phyloP scores from a whole-genome alignment of 2,329 filamentous ascomycete species.

The Alternaria viburni region DNA sequence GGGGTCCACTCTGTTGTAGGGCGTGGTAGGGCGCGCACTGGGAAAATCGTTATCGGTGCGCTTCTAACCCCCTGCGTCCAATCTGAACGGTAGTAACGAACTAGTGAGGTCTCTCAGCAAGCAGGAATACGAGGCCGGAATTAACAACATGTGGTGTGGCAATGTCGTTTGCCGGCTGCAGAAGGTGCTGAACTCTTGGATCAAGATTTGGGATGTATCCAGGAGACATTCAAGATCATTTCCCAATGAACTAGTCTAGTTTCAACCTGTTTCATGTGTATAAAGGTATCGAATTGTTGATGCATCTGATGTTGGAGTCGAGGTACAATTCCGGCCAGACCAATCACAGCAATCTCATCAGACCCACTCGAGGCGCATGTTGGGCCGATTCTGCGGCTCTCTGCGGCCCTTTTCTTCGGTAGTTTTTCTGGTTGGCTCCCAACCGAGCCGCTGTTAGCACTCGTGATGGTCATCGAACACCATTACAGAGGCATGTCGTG shows the following conservation, averaged over 20 bases:
- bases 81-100: not conserved
- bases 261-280: not conserved
- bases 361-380: not conserved
- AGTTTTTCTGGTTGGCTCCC: slow-evolving; percentile 15
- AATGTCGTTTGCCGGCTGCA: not conserved
- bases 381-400: slow-evolving; percentile 10
- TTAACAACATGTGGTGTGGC: not conserved
- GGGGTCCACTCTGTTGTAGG: not conserved
- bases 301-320: not conserved
- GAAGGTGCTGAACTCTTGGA: not conserved
- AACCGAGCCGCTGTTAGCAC: slow-evolving; percentile 2
- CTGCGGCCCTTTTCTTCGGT: slow-evolving; percentile 8
- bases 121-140: slow-evolving; percentile 7
- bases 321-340: not conserved
- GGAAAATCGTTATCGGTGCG: not conserved
- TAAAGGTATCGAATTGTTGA: not conserved
- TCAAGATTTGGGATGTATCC: not conserved
- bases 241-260: no score
- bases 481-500: not conserved
- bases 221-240: no score
- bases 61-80: not conserved
- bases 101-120: not conserved
- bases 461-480: not conserved
- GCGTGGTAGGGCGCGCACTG: not conserved
- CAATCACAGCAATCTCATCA: not conserved